Percentiles rank a stretch among this genome's conserved stretches.
phyloP scores from a whole-genome alignment of 192 early-diverging fungal species.

The Rhizophagus prolifer region DNA sequence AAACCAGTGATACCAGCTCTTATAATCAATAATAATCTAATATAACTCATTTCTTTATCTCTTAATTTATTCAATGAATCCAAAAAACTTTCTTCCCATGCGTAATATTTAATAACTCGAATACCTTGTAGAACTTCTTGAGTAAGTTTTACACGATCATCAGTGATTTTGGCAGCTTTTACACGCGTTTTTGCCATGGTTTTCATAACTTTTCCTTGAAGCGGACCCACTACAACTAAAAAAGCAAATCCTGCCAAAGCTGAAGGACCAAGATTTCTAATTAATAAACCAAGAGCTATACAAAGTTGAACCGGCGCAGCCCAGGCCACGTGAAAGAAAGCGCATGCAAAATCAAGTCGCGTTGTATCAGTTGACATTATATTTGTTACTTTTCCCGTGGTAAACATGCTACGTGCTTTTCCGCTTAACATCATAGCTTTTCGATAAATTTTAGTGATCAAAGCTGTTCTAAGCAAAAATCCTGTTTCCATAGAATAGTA shows the following conservation, averaged over 20 bases:
- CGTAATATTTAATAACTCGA: constrained; percentile 74
- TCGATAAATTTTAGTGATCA: constrained; percentile 52
- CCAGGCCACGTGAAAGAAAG: constrained; percentile 51
- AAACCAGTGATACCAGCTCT: constrained; percentile 54
- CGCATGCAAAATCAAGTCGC: constrained; percentile 52
- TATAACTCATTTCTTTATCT: constrained; percentile 50
- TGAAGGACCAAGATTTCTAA: constrained; percentile 57
- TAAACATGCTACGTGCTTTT: constrained; percentile 45
- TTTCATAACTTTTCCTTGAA: constrained; percentile 37
- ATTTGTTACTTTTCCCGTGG: constrained; percentile 71
- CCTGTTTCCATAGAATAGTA: constrained; percentile 44
- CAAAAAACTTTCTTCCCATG: constrained; percentile 65
- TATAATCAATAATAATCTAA: constrained; percentile 49
- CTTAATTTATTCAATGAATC: constrained; percentile 59
- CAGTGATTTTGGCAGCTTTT: constrained; percentile 59
- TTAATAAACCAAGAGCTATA: constrained; percentile 43
- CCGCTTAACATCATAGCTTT: constrained; percentile 49
- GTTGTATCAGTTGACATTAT: constrained; percentile 73
- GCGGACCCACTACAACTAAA: constrained; percentile 44
- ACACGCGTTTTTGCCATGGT: constrained; percentile 36
- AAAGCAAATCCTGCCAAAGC: constrained; percentile 62
- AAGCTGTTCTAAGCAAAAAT: constrained; percentile 39
- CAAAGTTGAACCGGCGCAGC: constrained; percentile 42
- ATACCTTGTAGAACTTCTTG: constrained; percentile 70
- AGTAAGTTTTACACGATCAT: constrained; percentile 68